A percentile compares a stretch with the other conserved stretches of the same genome.
These are phyloP conservation scores for Candida ipomoeae DNA, from an alignment of 805 yeast species.

Conservation along the genomic window DNA sequence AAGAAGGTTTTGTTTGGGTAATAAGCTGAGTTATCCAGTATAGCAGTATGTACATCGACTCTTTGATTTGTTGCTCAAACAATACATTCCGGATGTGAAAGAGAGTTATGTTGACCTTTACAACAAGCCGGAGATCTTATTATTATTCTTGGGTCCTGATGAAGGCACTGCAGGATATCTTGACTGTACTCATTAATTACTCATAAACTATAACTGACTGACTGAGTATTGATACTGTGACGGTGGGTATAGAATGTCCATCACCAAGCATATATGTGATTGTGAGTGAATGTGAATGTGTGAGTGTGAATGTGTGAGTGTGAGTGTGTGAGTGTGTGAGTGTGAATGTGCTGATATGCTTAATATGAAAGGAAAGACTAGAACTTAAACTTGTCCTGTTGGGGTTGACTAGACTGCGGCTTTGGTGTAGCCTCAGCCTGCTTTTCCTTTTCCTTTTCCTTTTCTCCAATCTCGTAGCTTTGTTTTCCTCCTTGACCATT, in stretches of 20 bases:
- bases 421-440: background rate
- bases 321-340: no score
- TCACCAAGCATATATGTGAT: no score
- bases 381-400: background rate
- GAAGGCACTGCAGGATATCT: constrained; percentile 95
- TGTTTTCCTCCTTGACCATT: constrained; percentile 5
- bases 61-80: constrained; percentile 74
- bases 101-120: constrained; percentile 82
- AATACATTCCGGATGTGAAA: constrained; percentile 67
- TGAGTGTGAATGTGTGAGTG: no score
- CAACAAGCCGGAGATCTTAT: constrained; percentile 81
- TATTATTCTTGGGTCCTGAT: constrained; percentile 98
- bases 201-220: no score
- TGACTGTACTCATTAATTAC: constrained; percentile 47
- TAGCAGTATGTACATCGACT: constrained; percentile 62
- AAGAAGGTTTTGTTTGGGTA: no score
- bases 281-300: no score
- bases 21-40: no score
- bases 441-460: background rate
- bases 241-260: no score
- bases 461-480: constrained; percentile 4
- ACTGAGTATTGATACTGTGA: no score
- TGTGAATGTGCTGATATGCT: no score
- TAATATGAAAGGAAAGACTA: no score
- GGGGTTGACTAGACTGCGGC: background rate